phyloP scores from a whole-genome alignment of 2,329 filamentous ascomycete genomes.

The Sclerotinia spermophila region DNA sequence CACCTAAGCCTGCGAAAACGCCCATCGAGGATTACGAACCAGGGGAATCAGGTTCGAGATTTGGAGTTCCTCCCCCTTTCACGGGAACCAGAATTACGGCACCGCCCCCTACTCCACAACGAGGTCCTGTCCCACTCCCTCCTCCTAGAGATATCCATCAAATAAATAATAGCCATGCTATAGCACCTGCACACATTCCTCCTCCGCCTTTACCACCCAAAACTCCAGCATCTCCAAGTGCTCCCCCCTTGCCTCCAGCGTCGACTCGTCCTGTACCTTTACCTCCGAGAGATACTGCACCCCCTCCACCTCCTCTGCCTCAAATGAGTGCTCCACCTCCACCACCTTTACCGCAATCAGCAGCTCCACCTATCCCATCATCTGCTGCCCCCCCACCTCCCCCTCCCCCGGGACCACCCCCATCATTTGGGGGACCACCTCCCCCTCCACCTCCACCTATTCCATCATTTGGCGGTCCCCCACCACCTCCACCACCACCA shows the following conservation, averaged over 20 bases:
- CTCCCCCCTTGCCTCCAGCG: constrained; percentile 50
- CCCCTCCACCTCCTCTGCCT: constrained; percentile 39
- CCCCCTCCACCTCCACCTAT: constrained; percentile 45
- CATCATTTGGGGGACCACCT: constrained; percentile 38
- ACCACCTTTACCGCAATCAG: constrained; percentile 39
- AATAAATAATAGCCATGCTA: constrained; percentile 43
- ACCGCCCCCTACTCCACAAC: constrained; percentile 73
- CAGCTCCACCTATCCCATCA: constrained; percentile 39
- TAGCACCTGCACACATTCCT: constrained; percentile 35
- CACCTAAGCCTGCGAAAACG: constrained; percentile 66
- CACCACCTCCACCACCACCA: constrained; percentile 38
- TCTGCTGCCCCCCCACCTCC: constrained; percentile 39
- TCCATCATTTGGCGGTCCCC: constrained; percentile 34
- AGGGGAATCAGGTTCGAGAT: constrained; percentile 49
- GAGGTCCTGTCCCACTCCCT: constrained; percentile 68
- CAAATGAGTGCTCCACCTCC: constrained; percentile 38
- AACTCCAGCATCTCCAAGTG: constrained; percentile 42
- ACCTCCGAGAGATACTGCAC: constrained; percentile 27
- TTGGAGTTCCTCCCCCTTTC: constrained; percentile 79
- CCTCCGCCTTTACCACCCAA: constrained; percentile 45
- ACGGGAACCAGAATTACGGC: constrained; percentile 58
- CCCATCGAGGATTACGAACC: constrained; percentile 63
- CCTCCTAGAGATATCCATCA: constrained; percentile 51
- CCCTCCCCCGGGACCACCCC: constrained; percentile 37
- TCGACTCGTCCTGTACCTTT: constrained; percentile 46